These are phyloP conservation scores for Tylopilus subfusipes DNA, from an alignment of 768 basidiomycete genomes.

Conservation along the genomic window DNA sequence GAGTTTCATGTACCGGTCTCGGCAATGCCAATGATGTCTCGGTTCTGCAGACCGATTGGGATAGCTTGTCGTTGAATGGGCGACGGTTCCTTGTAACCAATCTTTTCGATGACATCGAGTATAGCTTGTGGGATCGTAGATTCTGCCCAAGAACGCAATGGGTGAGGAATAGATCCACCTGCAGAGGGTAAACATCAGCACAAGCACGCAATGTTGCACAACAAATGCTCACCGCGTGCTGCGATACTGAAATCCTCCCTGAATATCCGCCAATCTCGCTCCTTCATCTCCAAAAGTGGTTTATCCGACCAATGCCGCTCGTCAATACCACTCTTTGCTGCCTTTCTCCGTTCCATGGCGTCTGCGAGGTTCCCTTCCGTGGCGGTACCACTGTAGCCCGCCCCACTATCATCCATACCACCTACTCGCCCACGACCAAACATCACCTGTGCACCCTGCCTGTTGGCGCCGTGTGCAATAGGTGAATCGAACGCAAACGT, in stretches of 20 bases:
- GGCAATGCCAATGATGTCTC: constrained; percentile 97
- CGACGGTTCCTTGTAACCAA: constrained; percentile 97
- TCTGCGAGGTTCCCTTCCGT: constrained; percentile 65
- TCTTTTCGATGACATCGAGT: constrained; percentile 77
- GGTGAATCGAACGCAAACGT: constrained; percentile 79
- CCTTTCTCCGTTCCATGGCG: constrained; percentile 76
- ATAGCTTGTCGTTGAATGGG: constrained; percentile 98
- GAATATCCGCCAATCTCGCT: constrained; percentile 99
- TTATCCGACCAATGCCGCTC: constrained; percentile 99
- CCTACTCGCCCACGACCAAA: constrained; percentile 82
- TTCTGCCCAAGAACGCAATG: constrained; percentile 89
- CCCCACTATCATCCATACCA: constrained; percentile 81
- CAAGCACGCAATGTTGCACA: background rate
- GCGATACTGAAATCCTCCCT: constrained; percentile 97
- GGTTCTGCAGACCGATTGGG: constrained; percentile 94
- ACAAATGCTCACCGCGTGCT: constrained; percentile 62
- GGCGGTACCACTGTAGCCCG: constrained; percentile 30
- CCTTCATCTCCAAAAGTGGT: constrained; percentile 84
- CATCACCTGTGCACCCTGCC: constrained; percentile 85
- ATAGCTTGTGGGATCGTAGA: constrained; percentile 77
- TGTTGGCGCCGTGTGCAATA: constrained; percentile 62
- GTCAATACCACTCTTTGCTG: constrained; percentile 78
- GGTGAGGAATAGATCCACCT: constrained; percentile 94
- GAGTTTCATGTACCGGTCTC: constrained; percentile 72
- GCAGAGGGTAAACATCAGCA: constrained; percentile 5